A percentile compares a stretch with the other conserved stretches of the same genome.
phyloP scores from a whole-genome alignment of 2,329 filamentous ascomycete species.

The Didymosphaeria variabile region DNA sequence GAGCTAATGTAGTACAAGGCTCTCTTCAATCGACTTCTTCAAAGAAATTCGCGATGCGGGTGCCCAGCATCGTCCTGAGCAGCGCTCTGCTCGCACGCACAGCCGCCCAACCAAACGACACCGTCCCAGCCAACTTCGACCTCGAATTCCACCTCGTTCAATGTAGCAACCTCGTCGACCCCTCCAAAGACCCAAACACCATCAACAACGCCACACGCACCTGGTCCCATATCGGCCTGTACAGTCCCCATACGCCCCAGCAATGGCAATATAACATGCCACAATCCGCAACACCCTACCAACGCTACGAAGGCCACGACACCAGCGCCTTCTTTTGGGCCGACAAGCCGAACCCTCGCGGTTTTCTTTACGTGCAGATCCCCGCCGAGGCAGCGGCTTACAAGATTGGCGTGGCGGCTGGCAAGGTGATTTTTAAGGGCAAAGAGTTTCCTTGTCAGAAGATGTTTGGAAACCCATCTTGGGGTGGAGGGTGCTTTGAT shows the following conservation, averaged over 20 bases:
- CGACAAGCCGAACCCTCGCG: conserved; percentile 3
- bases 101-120: not conserved
- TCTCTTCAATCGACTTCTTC: not conserved
- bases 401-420: conserved; percentile 8
- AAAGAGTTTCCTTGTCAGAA: conserved; percentile 8
- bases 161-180: conserved; percentile 7
- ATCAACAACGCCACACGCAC: conserved; percentile 4
- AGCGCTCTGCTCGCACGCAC: not conserved
- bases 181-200: conserved; percentile 4
- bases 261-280: conserved; percentile 10
- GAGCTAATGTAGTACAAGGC: not conserved
- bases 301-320: conserved; percentile 9
- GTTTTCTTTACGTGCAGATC: not conserved
- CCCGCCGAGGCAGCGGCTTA: conserved; percentile 9
- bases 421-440: conserved; percentile 4
- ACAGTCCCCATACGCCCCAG: conserved; percentile 8
- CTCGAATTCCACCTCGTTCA: conserved; percentile 13
- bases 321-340: conserved; percentile 9
- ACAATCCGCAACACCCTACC: conserved; percentile 5
- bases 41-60: not conserved
- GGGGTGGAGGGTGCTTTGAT: not conserved
- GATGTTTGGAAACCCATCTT: conserved; percentile 5
- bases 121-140: conserved; percentile 4
- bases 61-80: not conserved
- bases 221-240: conserved; percentile 7